These are phyloP conservation scores for Pseudonitzschia pungens DNA, from an alignment of 108 stramenopile species.

Conservation along the genomic window DNA sequence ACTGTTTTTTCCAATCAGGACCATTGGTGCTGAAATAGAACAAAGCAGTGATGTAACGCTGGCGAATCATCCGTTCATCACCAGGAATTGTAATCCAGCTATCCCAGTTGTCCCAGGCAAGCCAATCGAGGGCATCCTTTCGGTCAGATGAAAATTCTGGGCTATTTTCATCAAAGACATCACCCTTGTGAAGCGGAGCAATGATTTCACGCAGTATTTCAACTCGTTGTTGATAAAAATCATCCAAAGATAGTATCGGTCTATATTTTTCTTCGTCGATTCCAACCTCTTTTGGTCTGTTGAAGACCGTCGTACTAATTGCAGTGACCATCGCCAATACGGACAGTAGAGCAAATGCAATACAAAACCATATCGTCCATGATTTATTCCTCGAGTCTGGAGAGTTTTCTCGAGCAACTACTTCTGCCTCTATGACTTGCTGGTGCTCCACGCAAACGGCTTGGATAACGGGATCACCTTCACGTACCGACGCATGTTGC, in stretches of 20 bases:
- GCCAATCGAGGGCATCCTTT: background rate
- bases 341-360: background rate
- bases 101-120: background rate
- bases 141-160: background rate
- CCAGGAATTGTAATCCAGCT: background rate
- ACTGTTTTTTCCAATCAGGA: constrained; percentile 18
- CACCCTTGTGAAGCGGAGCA: background rate
- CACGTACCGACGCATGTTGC: background rate
- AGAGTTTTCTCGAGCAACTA: background rate
- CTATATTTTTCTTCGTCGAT: background rate
- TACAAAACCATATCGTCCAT: background rate
- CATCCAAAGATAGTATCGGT: background rate
- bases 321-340: background rate
- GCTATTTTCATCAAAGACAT: constrained; percentile 1
- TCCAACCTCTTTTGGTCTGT: background rate
- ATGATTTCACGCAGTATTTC: background rate
- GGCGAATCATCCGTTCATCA: background rate
- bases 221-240: background rate
- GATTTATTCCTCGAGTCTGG: background rate
- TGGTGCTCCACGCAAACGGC: background rate
- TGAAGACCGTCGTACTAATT: background rate
- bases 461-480: background rate
- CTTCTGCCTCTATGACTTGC: background rate
- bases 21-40: constrained; percentile 29
- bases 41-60: constrained; percentile 23